Conservation (phyloP, 2,329 filamentous ascomycete species). For the Diaporthe velutina region DNA sequence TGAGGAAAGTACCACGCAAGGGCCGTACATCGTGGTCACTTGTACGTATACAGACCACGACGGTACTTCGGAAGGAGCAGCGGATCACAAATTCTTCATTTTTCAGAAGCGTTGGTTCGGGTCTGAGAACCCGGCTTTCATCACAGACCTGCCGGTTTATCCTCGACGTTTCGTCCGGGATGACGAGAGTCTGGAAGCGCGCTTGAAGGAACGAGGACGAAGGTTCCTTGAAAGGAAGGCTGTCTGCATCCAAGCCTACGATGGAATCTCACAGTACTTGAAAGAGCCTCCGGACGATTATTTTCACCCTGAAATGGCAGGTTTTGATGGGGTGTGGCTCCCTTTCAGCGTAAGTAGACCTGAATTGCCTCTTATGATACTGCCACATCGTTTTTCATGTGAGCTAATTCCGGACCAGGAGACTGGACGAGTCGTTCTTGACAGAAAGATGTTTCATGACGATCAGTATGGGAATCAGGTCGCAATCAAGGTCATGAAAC, state of each 20-base stretch:
- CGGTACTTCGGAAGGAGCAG: neutral
- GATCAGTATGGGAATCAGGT: constrained; percentile 7
- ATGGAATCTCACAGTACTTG: constrained; percentile 2
- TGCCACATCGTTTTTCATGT: neutral
- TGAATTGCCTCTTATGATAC: rapidly evolving
- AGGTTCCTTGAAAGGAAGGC: neutral
- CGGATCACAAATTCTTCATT: neutral
- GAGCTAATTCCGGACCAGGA: neutral
- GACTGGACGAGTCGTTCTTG: neutral
- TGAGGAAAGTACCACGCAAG: neutral
- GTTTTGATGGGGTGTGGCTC: neutral
- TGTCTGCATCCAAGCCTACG: neutral
- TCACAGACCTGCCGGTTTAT: neutral
- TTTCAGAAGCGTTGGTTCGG: constrained; percentile 1
- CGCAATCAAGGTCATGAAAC: neutral
- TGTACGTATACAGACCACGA: constrained; percentile 8
- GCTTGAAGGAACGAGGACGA: neutral
- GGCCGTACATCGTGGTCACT: neutral
- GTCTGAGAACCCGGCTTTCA: constrained; percentile 1
- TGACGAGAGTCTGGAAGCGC: neutral
- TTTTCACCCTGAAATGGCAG: neutral
- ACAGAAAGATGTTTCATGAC: constrained; percentile 1
- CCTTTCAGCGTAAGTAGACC: neutral
- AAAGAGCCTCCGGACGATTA: neutral
- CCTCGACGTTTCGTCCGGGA: neutral